Conservation (phyloP, 768 basidiomycete genomes). For the Podaxis sp. region DNA sequence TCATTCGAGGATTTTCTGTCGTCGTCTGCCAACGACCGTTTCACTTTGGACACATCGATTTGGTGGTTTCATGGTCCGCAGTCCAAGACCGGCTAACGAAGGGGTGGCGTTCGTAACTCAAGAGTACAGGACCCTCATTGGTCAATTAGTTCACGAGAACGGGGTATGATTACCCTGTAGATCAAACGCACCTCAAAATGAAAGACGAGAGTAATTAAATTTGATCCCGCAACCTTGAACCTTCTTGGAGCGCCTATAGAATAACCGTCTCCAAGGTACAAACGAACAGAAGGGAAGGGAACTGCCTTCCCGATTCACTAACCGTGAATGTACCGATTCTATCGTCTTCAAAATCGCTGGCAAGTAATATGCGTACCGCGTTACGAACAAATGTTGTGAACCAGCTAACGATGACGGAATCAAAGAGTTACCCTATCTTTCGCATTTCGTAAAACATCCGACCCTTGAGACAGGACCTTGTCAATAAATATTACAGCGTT, state of each 20-base stretch:
- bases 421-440: not conserved
- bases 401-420: no score
- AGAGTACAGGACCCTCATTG: not conserved
- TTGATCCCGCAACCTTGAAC: no score
- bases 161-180: no score
- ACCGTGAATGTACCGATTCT: no score
- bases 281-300: no score
- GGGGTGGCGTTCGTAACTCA: not conserved
- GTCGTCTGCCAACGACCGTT: not conserved
- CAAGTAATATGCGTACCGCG: no score
- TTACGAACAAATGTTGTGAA: no score
- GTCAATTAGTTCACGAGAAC: not conserved
- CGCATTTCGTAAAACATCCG: not conserved
- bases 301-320: no score
- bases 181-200: no score
- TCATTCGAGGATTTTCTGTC: not conserved
- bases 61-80: not conserved
- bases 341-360: no score
- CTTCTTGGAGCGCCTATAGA: no score
- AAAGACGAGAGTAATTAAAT: no score
- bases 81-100: not conserved
- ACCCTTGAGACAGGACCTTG: not conserved
- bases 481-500: not conserved
- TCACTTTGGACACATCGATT: not conserved
- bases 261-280: not conserved